Percentiles rank a stretch among this genome's conserved stretches.
These are phyloP conservation scores for Pseudopyricularia cyperi DNA, from an alignment of 2,329 filamentous ascomycete species.

Conservation along the genomic window DNA sequence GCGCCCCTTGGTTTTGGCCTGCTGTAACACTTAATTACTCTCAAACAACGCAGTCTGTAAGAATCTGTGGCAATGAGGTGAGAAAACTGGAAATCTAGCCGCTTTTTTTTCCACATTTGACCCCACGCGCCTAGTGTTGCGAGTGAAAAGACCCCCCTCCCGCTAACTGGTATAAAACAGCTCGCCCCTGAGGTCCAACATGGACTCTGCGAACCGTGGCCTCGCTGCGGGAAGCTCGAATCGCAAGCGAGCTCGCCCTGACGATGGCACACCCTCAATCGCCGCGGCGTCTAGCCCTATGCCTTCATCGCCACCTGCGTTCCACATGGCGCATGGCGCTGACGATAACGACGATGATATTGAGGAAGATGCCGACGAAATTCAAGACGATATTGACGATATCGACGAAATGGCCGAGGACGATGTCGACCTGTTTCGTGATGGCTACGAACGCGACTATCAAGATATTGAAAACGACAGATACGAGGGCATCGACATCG, in stretches of 20 bases:
- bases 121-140: not conserved
- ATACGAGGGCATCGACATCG: slow-evolving; percentile 61
- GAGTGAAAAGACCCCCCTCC: not conserved
- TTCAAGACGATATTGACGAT: slow-evolving; percentile 62
- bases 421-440: slow-evolving; percentile 64
- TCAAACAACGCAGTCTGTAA: not conserved
- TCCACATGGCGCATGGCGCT: slow-evolving; percentile 50
- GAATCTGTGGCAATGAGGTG: not conserved
- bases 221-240: slow-evolving; percentile 28
- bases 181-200: slow-evolving; percentile 70
- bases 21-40: not conserved
- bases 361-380: slow-evolving; percentile 56
- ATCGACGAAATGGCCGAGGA: slow-evolving; percentile 74
- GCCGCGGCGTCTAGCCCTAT: slow-evolving; percentile 42
- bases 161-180: slow-evolving; percentile 26
- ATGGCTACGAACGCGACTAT: slow-evolving; percentile 63
- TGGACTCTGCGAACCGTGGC: slow-evolving; percentile 74
- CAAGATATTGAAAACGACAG: slow-evolving; percentile 49
- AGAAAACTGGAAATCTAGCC: not conserved
- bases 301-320: slow-evolving; percentile 52
- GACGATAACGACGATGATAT: slow-evolving; percentile 57
- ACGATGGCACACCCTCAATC: slow-evolving; percentile 37
- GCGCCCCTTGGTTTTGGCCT: too few species aligned
- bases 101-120: not conserved
- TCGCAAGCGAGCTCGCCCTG: slow-evolving; percentile 41